Base-by-base conservation (phyloP, 176 grass and related monocot genomes). In the Triticum timopheevii region DNA sequence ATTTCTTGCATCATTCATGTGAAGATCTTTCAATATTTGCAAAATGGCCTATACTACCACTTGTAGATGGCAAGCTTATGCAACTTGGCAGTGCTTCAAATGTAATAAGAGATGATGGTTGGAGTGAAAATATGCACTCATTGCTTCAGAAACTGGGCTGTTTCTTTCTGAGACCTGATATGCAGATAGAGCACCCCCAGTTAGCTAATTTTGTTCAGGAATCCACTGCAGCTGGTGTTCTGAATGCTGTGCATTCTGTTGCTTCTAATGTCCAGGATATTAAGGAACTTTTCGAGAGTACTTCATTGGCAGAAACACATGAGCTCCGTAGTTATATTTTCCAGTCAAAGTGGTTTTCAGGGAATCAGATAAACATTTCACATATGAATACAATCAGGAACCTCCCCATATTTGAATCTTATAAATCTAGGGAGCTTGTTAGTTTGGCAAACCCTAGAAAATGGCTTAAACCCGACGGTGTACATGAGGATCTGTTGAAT, bases 341-440 rank as follows among this genome's bases (percentile, higher is more conserved):
- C 78, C 96, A 98, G 82, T 98, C 96, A 30, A 98, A 98, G 80
- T 98, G 96, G 93, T 98, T 95, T 98, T 91, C 91, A 78, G 72
- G 90, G 52, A 89, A 94, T 87, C 91, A 95, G 44, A 83, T 98
- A 10, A 85, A 47, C 78, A 75, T 88, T 45, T 89, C 65, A 25
- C 90, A 98, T 72, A 86, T 95, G 77, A 85, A 81, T 28, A 90
- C 87, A 88, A 95, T 98, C 65, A 95, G 68, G 69, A 84, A 84
- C 58, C 90, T 98, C 81, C 96, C 96, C 42, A 89, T 98, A 87
- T 98, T 98, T 94, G 93, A 98, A 89, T 98, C 93, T 76, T 98
- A 91, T 91, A 95, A 89, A 91, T 92, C 78, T 71, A 95, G 93
- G 88, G 90, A 95, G 82, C 86, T 98, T 58, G 82, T 88, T 84